A percentile compares a stretch with the other conserved stretches of the same genome.
These are phyloP conservation scores for Rhizopogon rudus DNA, from an alignment of 768 basidiomycete species.

Conservation along the genomic window DNA sequence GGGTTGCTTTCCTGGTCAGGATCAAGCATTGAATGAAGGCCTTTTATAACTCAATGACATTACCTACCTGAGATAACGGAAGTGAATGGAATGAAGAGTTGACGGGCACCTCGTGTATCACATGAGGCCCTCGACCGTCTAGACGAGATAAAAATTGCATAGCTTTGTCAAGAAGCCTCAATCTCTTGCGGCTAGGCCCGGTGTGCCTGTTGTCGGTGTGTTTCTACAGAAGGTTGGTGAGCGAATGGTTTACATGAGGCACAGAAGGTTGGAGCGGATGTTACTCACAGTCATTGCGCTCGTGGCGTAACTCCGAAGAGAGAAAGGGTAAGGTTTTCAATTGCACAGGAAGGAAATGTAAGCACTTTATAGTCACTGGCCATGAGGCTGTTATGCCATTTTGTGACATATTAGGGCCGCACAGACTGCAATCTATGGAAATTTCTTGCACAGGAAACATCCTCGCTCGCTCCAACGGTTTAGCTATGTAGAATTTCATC, in stretches of 20 bases:
- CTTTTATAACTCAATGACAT: conserved; percentile 26
- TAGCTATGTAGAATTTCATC: background rate
- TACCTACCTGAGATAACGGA: conserved; percentile 13
- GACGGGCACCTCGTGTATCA: conserved; percentile 20
- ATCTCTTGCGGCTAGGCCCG: background rate
- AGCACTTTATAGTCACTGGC: background rate
- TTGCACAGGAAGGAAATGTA: background rate
- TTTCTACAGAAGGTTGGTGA: background rate
- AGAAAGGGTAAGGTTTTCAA: background rate
- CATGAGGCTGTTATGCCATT: background rate
- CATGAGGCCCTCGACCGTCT: background rate
- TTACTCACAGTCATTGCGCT: background rate
- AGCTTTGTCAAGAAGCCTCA: background rate
- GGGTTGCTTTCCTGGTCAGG: conserved; percentile 13
- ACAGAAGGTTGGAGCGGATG: background rate
- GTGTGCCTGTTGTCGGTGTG: background rate
- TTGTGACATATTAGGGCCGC: background rate
- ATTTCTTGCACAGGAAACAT: background rate
- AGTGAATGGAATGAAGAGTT: background rate
- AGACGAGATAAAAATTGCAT: background rate
- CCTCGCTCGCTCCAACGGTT: background rate
- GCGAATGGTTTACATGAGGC: background rate
- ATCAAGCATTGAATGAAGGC: conserved; percentile 13
- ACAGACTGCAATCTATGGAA: background rate
- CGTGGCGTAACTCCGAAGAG: background rate